Evolutionary conservation across 352 stramenopile genomes (phyloP).

Genomic region (Pythium brassicae): DNA sequence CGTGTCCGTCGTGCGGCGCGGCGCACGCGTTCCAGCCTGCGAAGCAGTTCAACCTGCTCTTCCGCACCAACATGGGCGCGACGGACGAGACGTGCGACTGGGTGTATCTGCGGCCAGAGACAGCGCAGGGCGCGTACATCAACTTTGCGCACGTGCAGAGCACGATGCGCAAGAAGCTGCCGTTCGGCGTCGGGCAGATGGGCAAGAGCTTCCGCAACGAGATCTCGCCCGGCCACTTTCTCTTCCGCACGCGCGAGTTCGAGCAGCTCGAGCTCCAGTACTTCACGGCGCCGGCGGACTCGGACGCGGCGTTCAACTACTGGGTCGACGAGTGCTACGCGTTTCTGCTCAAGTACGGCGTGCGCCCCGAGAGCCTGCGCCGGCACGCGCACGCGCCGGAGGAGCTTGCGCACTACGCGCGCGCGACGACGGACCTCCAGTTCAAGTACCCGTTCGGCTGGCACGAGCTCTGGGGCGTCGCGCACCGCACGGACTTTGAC

Average conservation of each 20-base stretch:
- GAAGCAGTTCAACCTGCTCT: constrained; percentile 98
- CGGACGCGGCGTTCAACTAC: constrained; percentile 76
- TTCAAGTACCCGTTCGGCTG: constrained; percentile 97
- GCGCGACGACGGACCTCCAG: constrained; percentile 96
- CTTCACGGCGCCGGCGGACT: constrained; percentile 72
- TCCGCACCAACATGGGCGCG: constrained; percentile 95
- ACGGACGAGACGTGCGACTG: constrained; percentile 82
- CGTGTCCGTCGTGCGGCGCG: constrained; percentile 54
- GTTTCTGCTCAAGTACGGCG: constrained; percentile 88
- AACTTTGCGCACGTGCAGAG: constrained; percentile 96
- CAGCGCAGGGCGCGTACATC: constrained; percentile 97
- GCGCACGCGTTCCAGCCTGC: constrained; percentile 62
- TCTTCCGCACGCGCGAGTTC: constrained; percentile 97
- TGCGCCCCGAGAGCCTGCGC: constrained; percentile 88
- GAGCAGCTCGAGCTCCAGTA: constrained; percentile 96
- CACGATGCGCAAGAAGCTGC: constrained; percentile 89
- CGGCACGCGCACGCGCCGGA: constrained; percentile 91
- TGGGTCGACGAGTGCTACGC: constrained; percentile 92
- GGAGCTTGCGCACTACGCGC: constrained; percentile 95
- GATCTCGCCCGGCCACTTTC: constrained; percentile 96
- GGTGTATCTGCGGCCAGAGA: constrained; percentile 97
- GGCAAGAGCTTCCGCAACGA: constrained; percentile 99
- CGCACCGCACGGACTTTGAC: constrained; percentile 95
- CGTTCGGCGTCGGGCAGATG: constrained; percentile 96
- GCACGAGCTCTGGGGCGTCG: constrained; percentile 96